phyloP scores from a whole-genome alignment of 441 rosid genomes.

The Adansonia grandidieri region DNA sequence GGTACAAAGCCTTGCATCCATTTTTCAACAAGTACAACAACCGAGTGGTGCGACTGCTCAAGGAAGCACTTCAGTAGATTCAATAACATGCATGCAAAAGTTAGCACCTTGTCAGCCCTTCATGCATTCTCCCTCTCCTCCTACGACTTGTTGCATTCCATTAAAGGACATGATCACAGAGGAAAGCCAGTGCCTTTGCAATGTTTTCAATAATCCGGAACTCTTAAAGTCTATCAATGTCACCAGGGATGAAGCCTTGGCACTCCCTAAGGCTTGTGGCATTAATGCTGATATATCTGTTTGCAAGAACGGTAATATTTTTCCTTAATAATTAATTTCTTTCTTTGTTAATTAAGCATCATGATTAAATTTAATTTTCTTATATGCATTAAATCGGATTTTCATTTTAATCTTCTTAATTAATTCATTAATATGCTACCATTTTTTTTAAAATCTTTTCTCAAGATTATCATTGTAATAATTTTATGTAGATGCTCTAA shows the following conservation, averaged over 20 bases:
- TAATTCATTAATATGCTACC: neutral
- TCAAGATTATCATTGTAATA: too few relatives aligned
- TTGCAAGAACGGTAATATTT: slow-evolving; percentile 36
- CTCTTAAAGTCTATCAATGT: slow-evolving; percentile 46
- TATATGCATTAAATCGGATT: neutral
- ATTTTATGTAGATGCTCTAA: too few relatives aligned
- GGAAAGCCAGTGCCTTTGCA: slow-evolving; percentile 56
- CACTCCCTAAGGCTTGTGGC: slow-evolving; percentile 58
- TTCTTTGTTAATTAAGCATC: too few relatives aligned
- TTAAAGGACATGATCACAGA: slow-evolving; percentile 35
- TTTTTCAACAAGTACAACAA: neutral
- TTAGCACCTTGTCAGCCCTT: slow-evolving; percentile 31
- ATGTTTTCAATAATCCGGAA: slow-evolving; percentile 37
- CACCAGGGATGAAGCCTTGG: slow-evolving; percentile 48
- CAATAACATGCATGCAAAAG: neutral
- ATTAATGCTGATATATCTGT: slow-evolving; percentile 43
- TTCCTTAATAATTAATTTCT: neutral
- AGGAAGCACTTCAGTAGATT: neutral
- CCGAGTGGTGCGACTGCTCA: neutral
- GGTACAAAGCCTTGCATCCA: neutral
- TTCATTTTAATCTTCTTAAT: neutral
- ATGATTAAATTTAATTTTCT: neutral
- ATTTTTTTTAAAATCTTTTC: neutral
- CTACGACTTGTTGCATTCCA: slow-evolving; percentile 52
- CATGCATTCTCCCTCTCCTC: slow-evolving; percentile 38